Base-by-base conservation (phyloP, 495 filamentous ascomycete genomes). In the Aspergillus egyptiacus region DNA sequence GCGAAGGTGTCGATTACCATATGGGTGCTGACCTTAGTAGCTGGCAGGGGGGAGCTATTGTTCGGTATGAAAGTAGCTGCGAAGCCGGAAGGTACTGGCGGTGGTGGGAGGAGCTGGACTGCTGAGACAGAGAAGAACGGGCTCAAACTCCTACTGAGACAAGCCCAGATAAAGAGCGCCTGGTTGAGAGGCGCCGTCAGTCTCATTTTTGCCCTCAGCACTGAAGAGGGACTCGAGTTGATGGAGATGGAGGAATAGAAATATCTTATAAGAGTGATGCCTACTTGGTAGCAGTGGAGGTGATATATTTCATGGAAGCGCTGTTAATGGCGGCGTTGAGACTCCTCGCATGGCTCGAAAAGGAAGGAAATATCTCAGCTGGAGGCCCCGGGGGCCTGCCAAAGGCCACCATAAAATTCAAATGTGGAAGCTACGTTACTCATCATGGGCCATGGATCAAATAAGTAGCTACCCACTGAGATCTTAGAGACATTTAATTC, bases 1-100 rank as follows among this genome's bases (percentile, higher is more conserved):
- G 65, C 58, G 53, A 90, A 90, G 11, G 72, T 73, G 61, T 90
- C 86, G 39, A 90, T 81, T 7, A 87, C 66, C n/a, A 89, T 66
- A 5, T 57, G 46, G 19, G 35, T 19, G 17, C 15, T 45, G 14
- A 23, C 43, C 11, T 33, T 49, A 11, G 32, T 11, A 25, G n/a
- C n/a, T 36, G 43, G 5, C 18, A 8, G 4, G 32, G 3, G 6
- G 22, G 6, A 15, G 20, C 32, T 14, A 37, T 36, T 18, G 75
- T 66, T 44, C 15, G 23, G 19, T 18, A 50, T 48, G 27, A 48
- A 14, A 9, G 37, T 11, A 32, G 41, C 13, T 20, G 30, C 32
- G 31, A 38, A 36, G 13, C 22, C 31, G 32, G 39, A 23, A n/a
- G 23, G 45, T 13, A 41, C 37, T 5, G 38, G 51, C 3, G 46